Evolutionary conservation across 345 rosid species (phyloP).

Genomic region (Corchorus capsularis): DNA sequence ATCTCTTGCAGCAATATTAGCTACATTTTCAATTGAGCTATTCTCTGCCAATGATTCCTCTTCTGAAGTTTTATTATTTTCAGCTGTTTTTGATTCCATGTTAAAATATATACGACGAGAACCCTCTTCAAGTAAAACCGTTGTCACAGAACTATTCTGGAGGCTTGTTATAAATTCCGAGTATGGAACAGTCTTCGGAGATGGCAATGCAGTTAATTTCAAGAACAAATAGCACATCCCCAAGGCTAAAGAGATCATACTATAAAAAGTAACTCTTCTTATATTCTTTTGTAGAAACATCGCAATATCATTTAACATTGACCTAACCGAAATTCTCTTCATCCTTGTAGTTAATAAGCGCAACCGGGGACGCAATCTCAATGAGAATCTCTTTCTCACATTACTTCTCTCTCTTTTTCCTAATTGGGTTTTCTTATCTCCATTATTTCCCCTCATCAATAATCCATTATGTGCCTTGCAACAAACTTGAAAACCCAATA

Average conservation of each 20-base stretch:
- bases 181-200: constrained; percentile 76
- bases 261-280: constrained; percentile 49
- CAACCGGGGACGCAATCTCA: constrained; percentile 75
- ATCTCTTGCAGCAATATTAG: constrained; percentile 30
- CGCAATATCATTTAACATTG: constrained; percentile 48
- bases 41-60: constrained; percentile 28
- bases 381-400: constrained; percentile 47
- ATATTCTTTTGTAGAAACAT: constrained; percentile 56
- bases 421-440: constrained; percentile 34
- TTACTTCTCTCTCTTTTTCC: constrained; percentile 32
- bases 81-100: constrained; percentile 27
- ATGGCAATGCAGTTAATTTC: constrained; percentile 71
- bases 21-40: constrained; percentile 28
- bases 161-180: constrained; percentile 77
- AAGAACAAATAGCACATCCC: constrained; percentile 69
- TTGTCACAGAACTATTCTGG: constrained; percentile 63
- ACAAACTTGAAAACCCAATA: constrained; percentile 33
- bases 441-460: constrained; percentile 33
- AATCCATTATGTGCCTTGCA: constrained; percentile 38
- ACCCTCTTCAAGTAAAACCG: constrained; percentile 86
- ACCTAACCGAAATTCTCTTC: constrained; percentile 55
- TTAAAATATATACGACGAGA: constrained; percentile 88
- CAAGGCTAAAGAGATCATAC: constrained; percentile 52
- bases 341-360: constrained; percentile 50
- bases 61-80: constrained; percentile 35